Conservation (phyloP, 1,284 basidiomycete genomes). For the Microbotryum lychnidis-dioicae region DNA sequence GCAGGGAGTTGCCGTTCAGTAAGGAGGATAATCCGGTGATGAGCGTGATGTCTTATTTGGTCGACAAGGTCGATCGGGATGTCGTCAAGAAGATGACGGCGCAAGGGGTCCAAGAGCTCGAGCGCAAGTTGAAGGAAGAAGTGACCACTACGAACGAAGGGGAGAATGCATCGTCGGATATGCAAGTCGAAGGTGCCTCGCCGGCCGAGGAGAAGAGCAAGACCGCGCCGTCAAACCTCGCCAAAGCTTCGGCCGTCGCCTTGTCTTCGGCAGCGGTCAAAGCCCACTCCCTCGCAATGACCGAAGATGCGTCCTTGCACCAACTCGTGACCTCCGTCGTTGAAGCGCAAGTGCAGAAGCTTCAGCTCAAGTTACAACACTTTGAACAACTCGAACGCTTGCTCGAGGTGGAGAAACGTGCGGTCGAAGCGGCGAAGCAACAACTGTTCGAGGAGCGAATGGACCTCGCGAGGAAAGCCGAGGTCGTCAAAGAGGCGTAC, state of each 20-base stretch:
- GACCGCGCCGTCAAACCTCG: conserved; percentile 65
- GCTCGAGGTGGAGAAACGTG: conserved; percentile 72
- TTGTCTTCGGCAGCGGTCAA: conserved; percentile 84
- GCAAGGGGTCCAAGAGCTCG: conserved; percentile 61
- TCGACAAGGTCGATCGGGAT: conserved; percentile 72
- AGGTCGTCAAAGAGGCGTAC: too few relatives aligned
- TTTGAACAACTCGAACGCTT: conserved; percentile 86
- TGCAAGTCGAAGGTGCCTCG: conserved; percentile 7
- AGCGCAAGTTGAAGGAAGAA: conserved; percentile 55
- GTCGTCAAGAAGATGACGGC: conserved; percentile 92
- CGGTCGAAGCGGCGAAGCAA: conserved; percentile 50
- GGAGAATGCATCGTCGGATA: conserved; percentile 37
- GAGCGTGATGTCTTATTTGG: conserved; percentile 95
- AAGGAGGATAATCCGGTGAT: conserved; percentile 96
- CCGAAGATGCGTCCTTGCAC: conserved; percentile 74
- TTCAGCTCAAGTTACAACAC: conserved; percentile 84
- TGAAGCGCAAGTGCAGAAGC: conserved; percentile 82
- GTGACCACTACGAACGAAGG: conserved; percentile 48
- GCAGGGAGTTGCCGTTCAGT: conserved; percentile 69
- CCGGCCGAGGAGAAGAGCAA: conserved; percentile 24
- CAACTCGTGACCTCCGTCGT: conserved; percentile 75
- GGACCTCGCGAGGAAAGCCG: conserved; percentile 1
- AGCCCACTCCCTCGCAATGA: conserved; percentile 69
- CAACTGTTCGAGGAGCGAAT: conserved; percentile 34
- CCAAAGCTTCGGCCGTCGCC: conserved; percentile 70